Evolutionary conservation across 2,329 filamentous ascomycete genomes (phyloP).

Genomic region (Scedosporium minutisporum): DNA sequence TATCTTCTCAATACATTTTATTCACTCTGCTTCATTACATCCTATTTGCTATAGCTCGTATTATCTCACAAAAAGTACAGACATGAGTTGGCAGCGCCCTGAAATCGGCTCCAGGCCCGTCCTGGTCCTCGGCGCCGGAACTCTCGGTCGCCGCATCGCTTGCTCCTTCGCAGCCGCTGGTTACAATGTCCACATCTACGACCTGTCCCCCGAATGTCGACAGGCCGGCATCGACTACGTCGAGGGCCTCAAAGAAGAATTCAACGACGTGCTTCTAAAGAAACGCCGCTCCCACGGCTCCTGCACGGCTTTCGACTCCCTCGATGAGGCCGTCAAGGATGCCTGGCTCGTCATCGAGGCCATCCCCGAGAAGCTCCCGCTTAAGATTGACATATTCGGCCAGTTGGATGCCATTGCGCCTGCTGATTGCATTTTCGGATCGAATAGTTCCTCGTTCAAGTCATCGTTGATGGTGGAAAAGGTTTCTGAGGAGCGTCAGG

Average conservation of each 20-base stretch:
- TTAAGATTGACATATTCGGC: conserved; percentile 38
- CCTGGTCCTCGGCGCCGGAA: conserved; percentile 29
- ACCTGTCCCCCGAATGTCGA: conserved; percentile 27
- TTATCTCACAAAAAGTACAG: background rate
- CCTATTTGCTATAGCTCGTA: background rate
- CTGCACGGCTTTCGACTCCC: conserved; percentile 22
- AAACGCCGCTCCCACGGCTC: conserved; percentile 16
- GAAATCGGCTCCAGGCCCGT: conserved; percentile 20
- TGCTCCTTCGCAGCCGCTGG: conserved; percentile 30
- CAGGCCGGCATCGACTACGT: conserved; percentile 29
- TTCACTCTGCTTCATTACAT: background rate
- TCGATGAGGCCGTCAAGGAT: conserved; percentile 28
- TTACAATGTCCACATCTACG: conserved; percentile 31
- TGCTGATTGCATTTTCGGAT: conserved; percentile 36
- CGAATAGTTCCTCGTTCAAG: conserved; percentile 44
- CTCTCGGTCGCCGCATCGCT: conserved; percentile 31
- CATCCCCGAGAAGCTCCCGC: conserved; percentile 37
- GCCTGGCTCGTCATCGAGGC: conserved; percentile 47
- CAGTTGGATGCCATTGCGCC: conserved; percentile 32
- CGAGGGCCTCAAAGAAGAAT: conserved; percentile 21
- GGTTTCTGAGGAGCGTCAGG: conserved; percentile 24
- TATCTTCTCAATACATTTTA: too few species aligned
- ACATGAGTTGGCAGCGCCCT: conserved; percentile 14
- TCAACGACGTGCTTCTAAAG: conserved; percentile 4
- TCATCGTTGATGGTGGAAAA: conserved; percentile 36